These are phyloP conservation scores for Apiotrichum gracile DNA, from an alignment of 1,284 basidiomycete species.

Conservation along the genomic window DNA sequence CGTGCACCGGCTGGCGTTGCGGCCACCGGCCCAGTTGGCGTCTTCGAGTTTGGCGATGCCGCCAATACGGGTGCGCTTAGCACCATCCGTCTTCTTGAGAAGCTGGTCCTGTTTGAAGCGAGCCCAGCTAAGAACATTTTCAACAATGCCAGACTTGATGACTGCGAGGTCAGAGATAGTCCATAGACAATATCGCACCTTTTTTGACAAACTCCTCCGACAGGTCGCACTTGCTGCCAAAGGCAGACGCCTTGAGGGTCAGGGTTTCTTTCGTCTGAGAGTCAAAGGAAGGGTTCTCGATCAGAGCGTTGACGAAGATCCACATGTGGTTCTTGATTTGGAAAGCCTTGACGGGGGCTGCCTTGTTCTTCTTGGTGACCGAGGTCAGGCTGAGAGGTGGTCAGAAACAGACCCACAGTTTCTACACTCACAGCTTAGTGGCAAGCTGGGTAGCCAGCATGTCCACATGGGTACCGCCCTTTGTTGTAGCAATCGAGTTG, in stretches of 20 bases:
- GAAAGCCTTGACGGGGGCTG: slow-evolving; percentile 78
- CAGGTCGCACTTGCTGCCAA: slow-evolving; percentile 78
- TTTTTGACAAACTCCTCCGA: slow-evolving; percentile 96
- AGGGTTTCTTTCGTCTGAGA: slow-evolving; percentile 98
- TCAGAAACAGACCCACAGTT: background rate
- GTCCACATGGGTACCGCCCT: slow-evolving; percentile 92
- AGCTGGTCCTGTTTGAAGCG: slow-evolving; percentile 95
- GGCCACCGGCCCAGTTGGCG: slow-evolving; percentile 94
- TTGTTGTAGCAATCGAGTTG: slow-evolving; percentile 95
- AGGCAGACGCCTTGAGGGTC: slow-evolving; percentile 82
- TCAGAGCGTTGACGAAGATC: slow-evolving; percentile 94
- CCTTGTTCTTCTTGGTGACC: slow-evolving; percentile 96
- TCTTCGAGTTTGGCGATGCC: slow-evolving; percentile 93
- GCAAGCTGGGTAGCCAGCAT: slow-evolving; percentile 84
- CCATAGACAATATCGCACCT: slow-evolving; percentile 52
- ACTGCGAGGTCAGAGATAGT: slow-evolving; percentile 53
- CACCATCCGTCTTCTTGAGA: slow-evolving; percentile 94
- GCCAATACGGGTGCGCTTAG: slow-evolving; percentile 75
- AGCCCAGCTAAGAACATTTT: slow-evolving; percentile 90
- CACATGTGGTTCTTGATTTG: slow-evolving; percentile 98
- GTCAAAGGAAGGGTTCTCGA: slow-evolving; percentile 98
- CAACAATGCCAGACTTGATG: slow-evolving; percentile 82
- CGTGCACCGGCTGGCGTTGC: slow-evolving; percentile 75
- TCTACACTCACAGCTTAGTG: slow-evolving; percentile 57
- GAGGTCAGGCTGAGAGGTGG: slow-evolving; percentile 54